These are phyloP conservation scores for Hericium coralloides DNA, from an alignment of 768 basidiomycete species.

Conservation along the genomic window DNA sequence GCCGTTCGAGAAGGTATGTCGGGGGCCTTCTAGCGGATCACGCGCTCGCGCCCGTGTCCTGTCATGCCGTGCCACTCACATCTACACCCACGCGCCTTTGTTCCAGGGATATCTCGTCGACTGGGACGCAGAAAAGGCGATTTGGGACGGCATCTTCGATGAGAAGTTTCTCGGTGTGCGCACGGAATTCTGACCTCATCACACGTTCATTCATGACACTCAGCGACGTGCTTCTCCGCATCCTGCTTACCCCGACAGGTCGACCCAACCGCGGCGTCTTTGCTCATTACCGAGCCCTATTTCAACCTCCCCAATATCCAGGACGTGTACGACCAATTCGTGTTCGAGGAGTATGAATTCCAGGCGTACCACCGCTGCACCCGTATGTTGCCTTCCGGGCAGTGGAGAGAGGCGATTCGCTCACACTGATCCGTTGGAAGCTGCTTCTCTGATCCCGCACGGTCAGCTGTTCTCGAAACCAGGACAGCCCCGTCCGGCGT, in stretches of 20 bases:
- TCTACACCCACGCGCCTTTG: too few species aligned
- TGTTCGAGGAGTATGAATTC: conserved; percentile 97
- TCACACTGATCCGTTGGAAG: conserved; percentile 29
- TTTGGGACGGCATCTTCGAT: conserved; percentile 90
- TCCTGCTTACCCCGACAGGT: conserved; percentile 34
- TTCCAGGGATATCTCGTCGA: conserved; percentile 82
- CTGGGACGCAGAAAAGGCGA: conserved; percentile 91
- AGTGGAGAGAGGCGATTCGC: conserved; percentile 13
- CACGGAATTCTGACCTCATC: background rate
- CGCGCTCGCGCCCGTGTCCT: too few species aligned
- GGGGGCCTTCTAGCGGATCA: background rate
- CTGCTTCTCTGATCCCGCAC: conserved; percentile 71
- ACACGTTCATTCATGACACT: conserved; percentile 4
- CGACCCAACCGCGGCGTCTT: conserved; percentile 59
- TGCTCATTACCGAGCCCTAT: conserved; percentile 89
- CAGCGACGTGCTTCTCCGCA: conserved; percentile 5
- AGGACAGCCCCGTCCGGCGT: conserved; percentile 55
- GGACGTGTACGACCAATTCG: conserved; percentile 88
- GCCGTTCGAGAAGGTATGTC: conserved; percentile 80
- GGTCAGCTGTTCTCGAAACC: conserved; percentile 56
- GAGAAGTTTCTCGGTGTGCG: conserved; percentile 57
- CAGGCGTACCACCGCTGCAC: conserved; percentile 71
- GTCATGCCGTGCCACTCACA: too few species aligned
- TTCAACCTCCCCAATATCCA: conserved; percentile 91
- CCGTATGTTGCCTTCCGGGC: conserved; percentile 42